Percentiles rank a stretch among this genome's conserved stretches.
Conservation (phyloP, 2,329 filamentous ascomycete genomes). For the Bipolaris gigantea region DNA sequence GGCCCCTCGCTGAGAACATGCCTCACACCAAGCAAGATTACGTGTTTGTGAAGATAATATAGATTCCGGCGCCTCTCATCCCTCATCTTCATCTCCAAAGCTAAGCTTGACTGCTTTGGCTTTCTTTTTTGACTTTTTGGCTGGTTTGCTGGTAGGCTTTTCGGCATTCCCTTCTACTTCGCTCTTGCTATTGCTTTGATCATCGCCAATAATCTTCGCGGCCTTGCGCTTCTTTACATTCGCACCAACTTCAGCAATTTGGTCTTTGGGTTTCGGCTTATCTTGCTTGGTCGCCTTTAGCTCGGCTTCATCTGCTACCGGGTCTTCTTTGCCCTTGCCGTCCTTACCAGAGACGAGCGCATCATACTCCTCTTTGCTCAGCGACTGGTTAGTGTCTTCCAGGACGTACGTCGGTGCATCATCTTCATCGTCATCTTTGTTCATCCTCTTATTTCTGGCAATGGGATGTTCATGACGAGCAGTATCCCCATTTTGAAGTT, state of each 20-base stretch:
- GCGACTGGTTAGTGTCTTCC: constrained; percentile 68
- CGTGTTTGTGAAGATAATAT: neutral
- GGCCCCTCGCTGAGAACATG: neutral
- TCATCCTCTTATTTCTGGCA: constrained; percentile 50
- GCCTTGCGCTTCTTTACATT: constrained; percentile 44
- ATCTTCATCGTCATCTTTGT: constrained; percentile 69
- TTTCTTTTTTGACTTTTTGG: constrained; percentile 43
- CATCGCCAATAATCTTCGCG: constrained; percentile 40
- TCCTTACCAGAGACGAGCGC: constrained; percentile 44
- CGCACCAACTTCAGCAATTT: constrained; percentile 39
- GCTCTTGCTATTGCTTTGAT: constrained; percentile 23
- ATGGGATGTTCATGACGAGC: constrained; percentile 50
- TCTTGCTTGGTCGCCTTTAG: constrained; percentile 8
- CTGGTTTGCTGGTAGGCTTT: constrained; percentile 17
- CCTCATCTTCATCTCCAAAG: constrained; percentile 41
- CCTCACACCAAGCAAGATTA: neutral
- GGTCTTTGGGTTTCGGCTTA: constrained; percentile 28
- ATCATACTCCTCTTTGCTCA: constrained; percentile 55
- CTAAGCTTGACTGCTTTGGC: constrained; percentile 43
- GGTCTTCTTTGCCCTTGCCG: constrained; percentile 11
- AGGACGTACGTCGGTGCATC: constrained; percentile 76
- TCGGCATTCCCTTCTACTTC: constrained; percentile 14
- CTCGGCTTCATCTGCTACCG: constrained; percentile 8
- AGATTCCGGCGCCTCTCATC: constrained; percentile 13
- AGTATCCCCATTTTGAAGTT: constrained; percentile 54